Evolutionary conservation across 345 rosid species (phyloP).

Genomic region (Excoecaria agallocha): DNA sequence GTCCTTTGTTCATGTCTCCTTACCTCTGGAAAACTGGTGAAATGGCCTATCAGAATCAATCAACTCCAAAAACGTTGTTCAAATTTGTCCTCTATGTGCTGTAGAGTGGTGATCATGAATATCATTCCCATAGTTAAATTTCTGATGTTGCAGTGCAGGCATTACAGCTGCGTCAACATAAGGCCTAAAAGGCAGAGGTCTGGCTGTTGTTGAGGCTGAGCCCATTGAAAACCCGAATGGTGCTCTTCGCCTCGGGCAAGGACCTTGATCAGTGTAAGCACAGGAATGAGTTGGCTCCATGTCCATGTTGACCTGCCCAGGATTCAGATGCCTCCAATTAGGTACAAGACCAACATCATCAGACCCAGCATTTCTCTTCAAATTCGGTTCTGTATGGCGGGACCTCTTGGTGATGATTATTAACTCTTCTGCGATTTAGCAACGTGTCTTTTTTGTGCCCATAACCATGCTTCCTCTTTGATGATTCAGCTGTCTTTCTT

Average conservation of each 20-base stretch:
- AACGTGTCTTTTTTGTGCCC: slow-evolving; percentile 19
- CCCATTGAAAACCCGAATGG: slow-evolving; percentile 17
- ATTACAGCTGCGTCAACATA: slow-evolving; percentile 10
- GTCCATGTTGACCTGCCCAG: slow-evolving; percentile 16
- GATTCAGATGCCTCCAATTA: slow-evolving; percentile 26
- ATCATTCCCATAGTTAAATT: slow-evolving; percentile 26
- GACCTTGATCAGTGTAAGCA: slow-evolving; percentile 18
- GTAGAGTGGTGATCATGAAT: slow-evolving; percentile 20
- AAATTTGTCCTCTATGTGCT: slow-evolving; percentile 24
- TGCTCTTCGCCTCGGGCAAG: slow-evolving; percentile 19
- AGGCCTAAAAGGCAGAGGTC: slow-evolving; percentile 29
- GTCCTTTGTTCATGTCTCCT: slow-evolving; percentile 20
- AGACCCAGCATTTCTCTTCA: slow-evolving; percentile 14
- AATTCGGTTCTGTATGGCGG: slow-evolving; percentile 13
- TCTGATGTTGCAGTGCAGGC: slow-evolving; percentile 25
- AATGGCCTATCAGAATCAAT: slow-evolving; percentile 18
- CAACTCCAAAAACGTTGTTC: slow-evolving; percentile 25
- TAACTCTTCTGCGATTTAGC: slow-evolving; percentile 9
- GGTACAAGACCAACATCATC: slow-evolving; percentile 18
- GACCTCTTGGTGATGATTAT: slow-evolving; percentile 24
- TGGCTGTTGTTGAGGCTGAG: slow-evolving; percentile 30
- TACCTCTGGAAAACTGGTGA: not conserved
- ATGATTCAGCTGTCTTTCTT: slow-evolving; percentile 27
- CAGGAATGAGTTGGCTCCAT: slow-evolving; percentile 24
- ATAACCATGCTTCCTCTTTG: slow-evolving; percentile 21